Base-by-base conservation (phyloP, 257 asterid species). In the Eucommia ulmoides region DNA sequence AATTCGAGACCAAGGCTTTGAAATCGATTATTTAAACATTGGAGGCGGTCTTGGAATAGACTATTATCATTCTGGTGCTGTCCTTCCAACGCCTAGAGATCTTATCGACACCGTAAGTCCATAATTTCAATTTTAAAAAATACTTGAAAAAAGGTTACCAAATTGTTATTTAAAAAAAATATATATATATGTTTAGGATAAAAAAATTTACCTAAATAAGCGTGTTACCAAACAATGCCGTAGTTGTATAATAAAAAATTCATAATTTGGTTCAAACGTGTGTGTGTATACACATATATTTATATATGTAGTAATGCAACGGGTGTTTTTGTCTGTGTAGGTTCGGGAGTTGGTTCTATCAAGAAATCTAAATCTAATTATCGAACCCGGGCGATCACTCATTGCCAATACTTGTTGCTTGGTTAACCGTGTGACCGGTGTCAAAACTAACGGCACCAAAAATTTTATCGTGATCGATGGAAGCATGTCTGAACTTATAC, bases 21-120 rank as follows among this genome's bases (percentile, higher is more conserved):
- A 84, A 60, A 76, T 89, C 53, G 75, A 70, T 61, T 76, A 72
- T 76, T 67, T 89, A 74, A 89, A 84, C 57, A 89, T 89, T 53
- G 97, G 97, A 75, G 97, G 97, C 38, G 97, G 97, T 22, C 76
- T 84, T 20, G 97, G 97, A 55, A 89, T 89, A 41, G 97, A 89
- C 65, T 89, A 89, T 64, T 66, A 89, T 66, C 97, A 85, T 41
- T 42, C 94, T 26, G 96, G 96, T 67, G 91, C 96, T 14, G 57
- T 84, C 58, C 94, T 89, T 59, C 97, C 97, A 0, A 55, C 85
- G 20, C 97, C 97, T 19, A 69, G 80, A 67, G 97, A 89, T 75
- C 79, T 89, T 23, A 85, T 89, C 35, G 61, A 84, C 57, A 89
- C 97, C 22, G 97, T 84, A 65, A 82, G 78, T n/a, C n/a, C n/a